Evolutionary conservation across 352 stramenopile genomes (phyloP), one percentile per base, ranked within the genome.

Genomic region (Phytophthora sansomeana): DNA sequence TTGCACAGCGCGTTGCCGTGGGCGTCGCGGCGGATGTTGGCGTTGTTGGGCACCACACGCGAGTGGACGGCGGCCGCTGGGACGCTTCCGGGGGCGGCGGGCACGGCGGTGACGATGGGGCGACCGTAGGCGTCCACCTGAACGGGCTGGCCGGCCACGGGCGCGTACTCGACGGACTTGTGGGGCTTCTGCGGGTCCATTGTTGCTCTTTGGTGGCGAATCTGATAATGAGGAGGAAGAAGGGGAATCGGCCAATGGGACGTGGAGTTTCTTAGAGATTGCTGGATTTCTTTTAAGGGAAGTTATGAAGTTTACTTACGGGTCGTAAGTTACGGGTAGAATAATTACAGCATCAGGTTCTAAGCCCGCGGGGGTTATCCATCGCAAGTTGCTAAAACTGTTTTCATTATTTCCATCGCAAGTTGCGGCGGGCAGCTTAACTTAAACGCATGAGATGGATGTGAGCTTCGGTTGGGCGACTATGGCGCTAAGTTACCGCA

Each of bases 1-100:
- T 85, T 87, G 47, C 85, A 93, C 14, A 92, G 69, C n/a, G 85
- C 78, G 55, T 92, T 92, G 36, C 83, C 82, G 47, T 87, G 76
- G 2, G 75, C 77, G 57, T 93, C 82, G 35, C 77, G 77, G 14
- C 75, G 78, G 44, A 91, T 89, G 66, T 89, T 87, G 43, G 74
- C 68, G 63, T 91, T 91, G 70, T 91, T 91, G 42, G 74, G 51
- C 52, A 91, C 61, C 9, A 87, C 61, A 6, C 69, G 61, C 39
- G 78, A 65, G 28, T 69, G 46, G 16, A 62, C 41, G 36, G 52
- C 26, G 58, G 64, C 51, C 50, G 48, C 16, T 33, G 70, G 44
- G 42, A 53, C 48, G 17, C 38, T 59, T 17, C 49, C 41, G 6
- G 59, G 50, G 2, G 54, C 21, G 19, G 46, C 61, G 5, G 82